These are phyloP conservation scores for Paraconiothyrium brasiliense DNA, from an alignment of 2,329 filamentous ascomycete species.

Conservation along the genomic window DNA sequence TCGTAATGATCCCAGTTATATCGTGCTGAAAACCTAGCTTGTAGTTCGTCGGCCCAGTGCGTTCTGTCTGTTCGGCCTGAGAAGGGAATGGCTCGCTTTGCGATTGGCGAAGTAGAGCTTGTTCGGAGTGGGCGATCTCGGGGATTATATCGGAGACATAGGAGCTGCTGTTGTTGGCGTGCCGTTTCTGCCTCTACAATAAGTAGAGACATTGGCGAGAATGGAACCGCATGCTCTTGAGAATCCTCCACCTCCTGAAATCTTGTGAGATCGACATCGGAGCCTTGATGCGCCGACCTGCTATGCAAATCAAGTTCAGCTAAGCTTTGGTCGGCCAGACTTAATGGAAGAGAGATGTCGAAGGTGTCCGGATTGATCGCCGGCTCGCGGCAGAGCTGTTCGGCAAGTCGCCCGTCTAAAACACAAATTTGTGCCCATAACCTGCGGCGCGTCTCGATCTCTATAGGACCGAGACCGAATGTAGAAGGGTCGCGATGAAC, in stretches of 20 bases:
- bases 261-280: slow-evolving; percentile 16
- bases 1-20: slow-evolving; percentile 22
- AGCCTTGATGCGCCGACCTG: slow-evolving; percentile 5
- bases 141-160: slow-evolving; percentile 24
- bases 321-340: slow-evolving; percentile 71
- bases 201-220: slow-evolving; percentile 28
- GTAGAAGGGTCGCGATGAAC: slow-evolving; percentile 58
- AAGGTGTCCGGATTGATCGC: slow-evolving; percentile 75
- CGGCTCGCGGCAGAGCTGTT: slow-evolving; percentile 74
- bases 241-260: slow-evolving; percentile 25
- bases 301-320: slow-evolving; percentile 24
- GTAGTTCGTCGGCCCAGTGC: slow-evolving; percentile 22
- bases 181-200: slow-evolving; percentile 29
- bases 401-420: slow-evolving; percentile 75
- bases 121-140: slow-evolving; percentile 23
- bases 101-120: slow-evolving; percentile 15
- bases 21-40: slow-evolving; percentile 19
- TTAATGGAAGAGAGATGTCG: slow-evolving; percentile 74
- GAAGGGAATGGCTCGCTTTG: slow-evolving; percentile 13
- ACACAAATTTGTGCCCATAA: slow-evolving; percentile 81
- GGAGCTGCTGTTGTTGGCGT: slow-evolving; percentile 26
- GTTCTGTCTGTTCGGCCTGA: slow-evolving; percentile 16
- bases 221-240: slow-evolving; percentile 25
- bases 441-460: slow-evolving; percentile 73
- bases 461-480: slow-evolving; percentile 71